phyloP scores from a whole-genome alignment of 257 asterid species.

The Fraxinus excelsior region DNA sequence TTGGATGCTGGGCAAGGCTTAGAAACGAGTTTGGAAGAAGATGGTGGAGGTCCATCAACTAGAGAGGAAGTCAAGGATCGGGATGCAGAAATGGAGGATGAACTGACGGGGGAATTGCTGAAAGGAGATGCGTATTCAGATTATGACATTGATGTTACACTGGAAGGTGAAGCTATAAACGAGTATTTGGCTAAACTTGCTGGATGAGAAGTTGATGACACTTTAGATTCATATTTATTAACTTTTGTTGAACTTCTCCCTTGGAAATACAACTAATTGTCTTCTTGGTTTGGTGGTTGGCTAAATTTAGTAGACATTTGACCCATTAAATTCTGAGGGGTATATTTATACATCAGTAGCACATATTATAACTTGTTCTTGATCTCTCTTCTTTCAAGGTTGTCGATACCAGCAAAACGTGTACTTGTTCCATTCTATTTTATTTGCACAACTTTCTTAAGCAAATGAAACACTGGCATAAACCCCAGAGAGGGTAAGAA shows the following conservation, averaged over 20 bases:
- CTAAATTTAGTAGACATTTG: not conserved
- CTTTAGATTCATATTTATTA: not conserved
- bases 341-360: too few relatives aligned
- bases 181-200: conserved; percentile 63
- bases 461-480: not conserved
- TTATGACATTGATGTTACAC: conserved; percentile 72
- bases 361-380: not conserved
- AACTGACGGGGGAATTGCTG: conserved; percentile 64
- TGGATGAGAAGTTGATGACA: conserved; percentile 22
- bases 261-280: not conserved
- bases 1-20: conserved; percentile 18
- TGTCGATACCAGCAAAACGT: not conserved
- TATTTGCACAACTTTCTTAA: not conserved
- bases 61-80: conserved; percentile 28
- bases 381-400: not conserved
- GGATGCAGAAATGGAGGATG: conserved; percentile 82
- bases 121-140: conserved; percentile 74
- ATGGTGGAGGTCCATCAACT: conserved; percentile 37
- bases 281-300: not conserved
- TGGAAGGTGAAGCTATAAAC: conserved; percentile 87
- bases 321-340: too few relatives aligned
- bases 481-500: not conserved
- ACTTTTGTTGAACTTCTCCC: not conserved
- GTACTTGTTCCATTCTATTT: not conserved
- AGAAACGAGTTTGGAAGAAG: conserved; percentile 22